Conservation (phyloP, 2,329 filamentous ascomycete genomes). For the Zymoseptoria passerinii region DNA sequence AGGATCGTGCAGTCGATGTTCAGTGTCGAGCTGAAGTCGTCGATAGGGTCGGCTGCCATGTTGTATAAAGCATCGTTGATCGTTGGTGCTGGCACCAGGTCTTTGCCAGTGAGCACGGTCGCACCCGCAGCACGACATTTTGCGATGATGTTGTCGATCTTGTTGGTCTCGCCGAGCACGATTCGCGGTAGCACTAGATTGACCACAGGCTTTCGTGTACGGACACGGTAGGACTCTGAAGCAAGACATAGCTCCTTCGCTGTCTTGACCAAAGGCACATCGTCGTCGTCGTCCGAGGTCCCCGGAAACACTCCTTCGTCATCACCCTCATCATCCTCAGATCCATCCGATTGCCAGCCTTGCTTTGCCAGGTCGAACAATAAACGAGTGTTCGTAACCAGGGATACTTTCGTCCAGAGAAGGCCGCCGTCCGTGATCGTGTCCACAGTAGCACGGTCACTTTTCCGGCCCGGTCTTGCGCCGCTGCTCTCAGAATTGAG, state of each 20-base stretch:
- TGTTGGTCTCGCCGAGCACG: conserved; percentile 39
- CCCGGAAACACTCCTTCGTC: conserved; percentile 27
- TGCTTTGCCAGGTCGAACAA: conserved; percentile 62
- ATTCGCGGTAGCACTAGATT: conserved; percentile 56
- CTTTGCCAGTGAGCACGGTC: conserved; percentile 26
- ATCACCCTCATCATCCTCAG: conserved; percentile 39
- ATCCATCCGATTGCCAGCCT: conserved; percentile 50
- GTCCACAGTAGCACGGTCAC: conserved; percentile 44
- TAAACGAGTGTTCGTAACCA: conserved; percentile 54
- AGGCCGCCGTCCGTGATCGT: conserved; percentile 54
- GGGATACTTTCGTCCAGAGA: conserved; percentile 62
- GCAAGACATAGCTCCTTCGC: conserved; percentile 52
- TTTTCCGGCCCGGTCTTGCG: conserved; percentile 16
- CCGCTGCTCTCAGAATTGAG: conserved; percentile 20
- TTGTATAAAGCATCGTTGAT: conserved; percentile 22
- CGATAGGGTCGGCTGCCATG: conserved; percentile 34
- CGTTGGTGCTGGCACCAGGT: conserved; percentile 13
- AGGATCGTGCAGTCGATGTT: conserved; percentile 64
- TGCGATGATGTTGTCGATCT: conserved; percentile 50
- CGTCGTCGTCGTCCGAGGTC: conserved; percentile 43
- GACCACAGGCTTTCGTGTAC: conserved; percentile 52
- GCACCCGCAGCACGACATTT: conserved; percentile 47
- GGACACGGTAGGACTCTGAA: conserved; percentile 47
- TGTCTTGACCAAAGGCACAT: conserved; percentile 52
- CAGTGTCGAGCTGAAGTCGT: conserved; percentile 35